A percentile compares a stretch with the other conserved stretches of the same genome.
These are phyloP conservation scores for Aphanomyces astaci DNA, from an alignment of 352 stramenopile genomes.

Conservation along the genomic window DNA sequence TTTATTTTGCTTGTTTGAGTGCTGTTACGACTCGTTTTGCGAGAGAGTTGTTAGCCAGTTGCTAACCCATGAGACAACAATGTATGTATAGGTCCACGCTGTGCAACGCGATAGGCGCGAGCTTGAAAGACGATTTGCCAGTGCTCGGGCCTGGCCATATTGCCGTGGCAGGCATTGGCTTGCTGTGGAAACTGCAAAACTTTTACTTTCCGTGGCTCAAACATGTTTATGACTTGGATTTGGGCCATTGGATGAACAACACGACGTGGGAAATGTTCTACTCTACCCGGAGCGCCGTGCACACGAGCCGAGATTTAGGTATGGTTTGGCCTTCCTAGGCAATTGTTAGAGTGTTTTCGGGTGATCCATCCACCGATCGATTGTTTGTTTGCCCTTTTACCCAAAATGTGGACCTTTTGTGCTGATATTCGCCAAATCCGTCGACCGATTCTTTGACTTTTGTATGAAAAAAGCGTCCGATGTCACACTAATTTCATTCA, in stretches of 20 bases:
- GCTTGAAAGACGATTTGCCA: conserved; percentile 30
- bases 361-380: too few relatives aligned
- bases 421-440: too few relatives aligned
- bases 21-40: background rate
- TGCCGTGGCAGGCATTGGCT: conserved; percentile 33
- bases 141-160: conserved; percentile 35
- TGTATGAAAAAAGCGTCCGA: too few relatives aligned
- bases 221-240: conserved; percentile 39
- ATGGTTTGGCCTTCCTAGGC: conserved; percentile 29
- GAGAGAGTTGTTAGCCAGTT: too few relatives aligned
- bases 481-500: too few relatives aligned
- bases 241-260: conserved; percentile 45
- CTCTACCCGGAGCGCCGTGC: conserved; percentile 18
- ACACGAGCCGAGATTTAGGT: conserved; percentile 34
- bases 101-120: conserved; percentile 42
- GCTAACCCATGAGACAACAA: background rate
- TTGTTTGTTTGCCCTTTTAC: too few relatives aligned
- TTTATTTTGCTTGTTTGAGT: background rate
- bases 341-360: too few relatives aligned
- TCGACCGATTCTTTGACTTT: too few relatives aligned
- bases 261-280: conserved; percentile 24
- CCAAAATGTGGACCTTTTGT: too few relatives aligned
- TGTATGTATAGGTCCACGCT: conserved; percentile 33
- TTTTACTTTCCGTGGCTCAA: conserved; percentile 38
- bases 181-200: conserved; percentile 41